phyloP scores from a whole-genome alignment of 805 yeast genomes.

The Limtongia smithiae region DNA sequence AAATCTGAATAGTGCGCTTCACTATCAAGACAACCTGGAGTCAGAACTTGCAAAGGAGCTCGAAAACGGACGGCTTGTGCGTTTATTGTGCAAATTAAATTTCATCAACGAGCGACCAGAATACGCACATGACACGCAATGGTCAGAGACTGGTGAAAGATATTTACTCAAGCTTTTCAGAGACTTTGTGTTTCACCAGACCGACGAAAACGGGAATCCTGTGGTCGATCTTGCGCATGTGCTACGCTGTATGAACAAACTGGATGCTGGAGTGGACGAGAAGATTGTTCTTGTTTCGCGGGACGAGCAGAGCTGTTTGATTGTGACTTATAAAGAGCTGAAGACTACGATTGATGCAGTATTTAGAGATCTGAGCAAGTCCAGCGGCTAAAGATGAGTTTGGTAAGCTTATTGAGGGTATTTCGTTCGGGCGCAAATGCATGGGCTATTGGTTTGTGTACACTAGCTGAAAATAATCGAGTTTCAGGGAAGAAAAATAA shows the following conservation, averaged over 20 bases:
- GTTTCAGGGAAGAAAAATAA: not conserved
- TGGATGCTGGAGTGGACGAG: conserved; percentile 91
- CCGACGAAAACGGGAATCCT: conserved; percentile 72
- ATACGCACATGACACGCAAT: conserved; percentile 49
- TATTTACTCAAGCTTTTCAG: conserved; percentile 72
- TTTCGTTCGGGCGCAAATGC: not conserved
- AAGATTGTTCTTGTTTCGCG: conserved; percentile 72
- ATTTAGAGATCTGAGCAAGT: conserved; percentile 22
- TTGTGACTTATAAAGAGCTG: conserved; percentile 80
- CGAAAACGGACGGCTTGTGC: conserved; percentile 82
- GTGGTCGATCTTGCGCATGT: conserved; percentile 80
- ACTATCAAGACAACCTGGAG: conserved; percentile 36
- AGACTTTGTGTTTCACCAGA: conserved; percentile 82
- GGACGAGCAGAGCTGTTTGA: conserved; percentile 80
- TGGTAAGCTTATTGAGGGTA: not conserved
- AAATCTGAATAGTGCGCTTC: conserved; percentile 30
- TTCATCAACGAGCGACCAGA: conserved; percentile 75
- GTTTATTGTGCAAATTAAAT: conserved; percentile 77
- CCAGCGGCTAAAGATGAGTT: conserved; percentile 1
- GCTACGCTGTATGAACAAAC: conserved; percentile 71
- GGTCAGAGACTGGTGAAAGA: conserved; percentile 74
- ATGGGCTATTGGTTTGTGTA: not conserved
- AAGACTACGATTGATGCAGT: conserved; percentile 30
- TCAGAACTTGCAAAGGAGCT: conserved; percentile 58
- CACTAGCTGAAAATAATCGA: not conserved